Evolutionary conservation across 208 protist genomes (phyloP).

Genomic region (Acanthamoeba triangularis): DNA sequence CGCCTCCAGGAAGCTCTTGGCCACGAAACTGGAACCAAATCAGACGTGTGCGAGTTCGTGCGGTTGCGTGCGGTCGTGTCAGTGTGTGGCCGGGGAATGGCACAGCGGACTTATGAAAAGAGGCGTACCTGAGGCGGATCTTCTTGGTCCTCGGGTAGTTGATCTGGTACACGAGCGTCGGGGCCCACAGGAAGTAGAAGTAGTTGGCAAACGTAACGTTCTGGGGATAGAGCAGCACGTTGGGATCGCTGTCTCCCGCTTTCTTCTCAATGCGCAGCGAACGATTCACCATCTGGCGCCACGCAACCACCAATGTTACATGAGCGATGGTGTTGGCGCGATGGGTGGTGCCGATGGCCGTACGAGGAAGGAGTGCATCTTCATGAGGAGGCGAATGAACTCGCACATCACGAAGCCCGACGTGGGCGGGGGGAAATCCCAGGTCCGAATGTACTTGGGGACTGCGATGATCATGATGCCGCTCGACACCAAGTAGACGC

Average conservation of each 20-base stretch:
- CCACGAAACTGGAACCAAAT: slow-evolving; percentile 48
- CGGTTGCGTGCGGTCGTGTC: too few relatives aligned
- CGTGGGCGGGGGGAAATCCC: slow-evolving; percentile 66
- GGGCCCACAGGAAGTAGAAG: slow-evolving; percentile 77
- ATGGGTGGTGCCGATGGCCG: too few relatives aligned
- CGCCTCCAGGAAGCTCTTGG: slow-evolving; percentile 66
- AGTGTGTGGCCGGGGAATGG: neutral
- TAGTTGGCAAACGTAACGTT: slow-evolving; percentile 70
- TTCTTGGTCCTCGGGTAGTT: slow-evolving; percentile 74
- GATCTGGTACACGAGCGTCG: slow-evolving; percentile 60
- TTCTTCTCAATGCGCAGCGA: slow-evolving; percentile 72
- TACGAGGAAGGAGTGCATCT: slow-evolving; percentile 70
- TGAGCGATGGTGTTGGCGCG: neutral
- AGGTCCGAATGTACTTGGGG: slow-evolving; percentile 52
- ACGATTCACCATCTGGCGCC: slow-evolving; percentile 59
- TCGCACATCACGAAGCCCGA: slow-evolving; percentile 66
- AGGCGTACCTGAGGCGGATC: slow-evolving; percentile 35
- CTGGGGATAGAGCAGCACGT: slow-evolving; percentile 60
- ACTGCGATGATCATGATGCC: slow-evolving; percentile 3
- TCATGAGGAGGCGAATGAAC: slow-evolving; percentile 69
- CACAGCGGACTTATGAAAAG: neutral
- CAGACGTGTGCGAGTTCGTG: neutral
- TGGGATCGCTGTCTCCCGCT: slow-evolving; percentile 65
- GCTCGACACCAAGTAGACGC: neutral
- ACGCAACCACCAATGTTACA: neutral